Evolutionary conservation across 1,284 basidiomycete species (phyloP), one percentile per base, ranked within the genome.

Genomic region (Mycena citricolor): DNA sequence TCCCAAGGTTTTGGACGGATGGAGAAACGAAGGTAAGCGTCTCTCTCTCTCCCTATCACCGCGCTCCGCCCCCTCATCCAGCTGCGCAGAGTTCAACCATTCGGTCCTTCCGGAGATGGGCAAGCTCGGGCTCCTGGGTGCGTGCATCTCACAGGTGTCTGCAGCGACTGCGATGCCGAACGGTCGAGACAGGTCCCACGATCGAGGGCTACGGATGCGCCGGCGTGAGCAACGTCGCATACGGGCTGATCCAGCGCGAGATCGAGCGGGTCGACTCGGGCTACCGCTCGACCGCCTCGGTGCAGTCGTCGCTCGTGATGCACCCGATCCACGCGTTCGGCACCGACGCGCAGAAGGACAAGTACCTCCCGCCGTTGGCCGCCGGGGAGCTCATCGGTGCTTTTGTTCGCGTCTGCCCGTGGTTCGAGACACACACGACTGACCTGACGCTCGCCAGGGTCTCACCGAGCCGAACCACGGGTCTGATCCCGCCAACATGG

Each of bases 231-330:
- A 85, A 83, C 55, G 91, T 95, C 16, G 89, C 94, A 0, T 98
- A 97, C 58, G 95, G 95, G 6, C 74, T 98, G 24, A 90, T 98
- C 57, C 90, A 93, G 2, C 77, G 95, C 34, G 94, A 97, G 63
- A 85, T 99, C 4, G 94, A 98, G 68, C 73, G 90, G 89, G 83
- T 99, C 29, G 95, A 99, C 65, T 97, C 93, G 1, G 95, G 95
- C 3, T 98, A 97, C 63, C 85, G 94, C 25, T 94, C 90, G 5
- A 94, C 86, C n/a, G 87, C 94, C 62, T 94, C 90, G 21, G 95
- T 99, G 1, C 95, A 99, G 64, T 93, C 89, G 0, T 95, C 92
- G 5, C 76, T 99, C 24, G 92, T 95, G n/a, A 99, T 99, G 94
- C 91, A 95, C 61, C 93, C 95, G 4, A 97, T 98, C 62, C 74